Evolutionary conservation across 371 early-diverging fungal genomes (phyloP), one percentile per base, ranked within the genome.

Genomic region (Enterocytospora artemiae): DNA sequence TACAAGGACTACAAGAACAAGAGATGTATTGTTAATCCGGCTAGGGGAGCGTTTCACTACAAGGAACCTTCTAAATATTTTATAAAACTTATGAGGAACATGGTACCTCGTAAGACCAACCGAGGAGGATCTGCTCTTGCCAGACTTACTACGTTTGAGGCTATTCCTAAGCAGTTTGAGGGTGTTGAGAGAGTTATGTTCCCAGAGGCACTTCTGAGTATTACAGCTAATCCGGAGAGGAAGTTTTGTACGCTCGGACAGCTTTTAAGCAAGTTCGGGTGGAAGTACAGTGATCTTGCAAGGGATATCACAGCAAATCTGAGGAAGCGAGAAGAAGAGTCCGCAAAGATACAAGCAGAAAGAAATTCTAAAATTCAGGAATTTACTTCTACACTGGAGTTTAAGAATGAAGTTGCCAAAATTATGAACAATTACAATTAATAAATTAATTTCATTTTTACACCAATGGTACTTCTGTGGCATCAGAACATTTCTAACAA

Each of bases 81-180:
- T 84, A 89, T 86, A 84, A 89, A 90, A 79, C 84, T 89, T 50
- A 84, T 96, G 79, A 94, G 71, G 74, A 93, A 96, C 75, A 97
- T 97, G 97, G 77, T 95, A 73, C 94, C 94, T 61, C 92, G 95
- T 86, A 96, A 93, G 87, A 89, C 91, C 57, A 81, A 89, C 64
- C 91, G 93, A 79, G 99, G 99, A 81, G 86, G 89, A 67, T 87
- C 87, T 58, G 96, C 96, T 71, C 82, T 95, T 68, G 87, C 87
- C 69, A 89, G 94, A 82, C 83, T 98, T 75, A 90, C 89, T 86
- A 85, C 91, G 72, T 95, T 91, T 74, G 97, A 98, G 80, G 96
- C 95, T 82, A 87, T 93, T 69, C 98, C 99, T 60, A 83, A 91
- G 72, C 91, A 94, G 55, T 95, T 90, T 79, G 91, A 91, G 84